These are phyloP conservation scores for Artemisia annua DNA, from an alignment of 129 eudicot species.

Conservation along the genomic window DNA sequence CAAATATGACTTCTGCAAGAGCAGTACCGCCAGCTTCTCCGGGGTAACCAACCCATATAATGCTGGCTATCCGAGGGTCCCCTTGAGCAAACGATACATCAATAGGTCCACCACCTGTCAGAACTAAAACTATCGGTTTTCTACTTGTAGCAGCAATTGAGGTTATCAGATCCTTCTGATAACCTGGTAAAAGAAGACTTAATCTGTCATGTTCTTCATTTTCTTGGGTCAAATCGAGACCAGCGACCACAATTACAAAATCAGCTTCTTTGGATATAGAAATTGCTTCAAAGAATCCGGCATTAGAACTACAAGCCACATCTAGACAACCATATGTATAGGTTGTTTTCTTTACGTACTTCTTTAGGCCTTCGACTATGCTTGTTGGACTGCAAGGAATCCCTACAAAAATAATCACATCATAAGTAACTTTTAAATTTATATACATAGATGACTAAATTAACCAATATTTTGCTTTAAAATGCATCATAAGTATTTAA, in stretches of 20 bases:
- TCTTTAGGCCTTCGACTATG: slow-evolving; percentile 57
- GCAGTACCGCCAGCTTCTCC: slow-evolving; percentile 92
- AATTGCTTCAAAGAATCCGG: slow-evolving; percentile 54
- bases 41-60: slow-evolving; percentile 95
- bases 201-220: slow-evolving; percentile 83
- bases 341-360: slow-evolving; percentile 40
- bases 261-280: slow-evolving; percentile 69
- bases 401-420: slow-evolving; percentile 44
- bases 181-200: slow-evolving; percentile 91
- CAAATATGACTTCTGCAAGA: slow-evolving; percentile 77
- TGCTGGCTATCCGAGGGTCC: slow-evolving; percentile 62
- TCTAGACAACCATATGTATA: slow-evolving; percentile 70
- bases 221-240: slow-evolving; percentile 82
- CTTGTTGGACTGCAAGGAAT: slow-evolving; percentile 66
- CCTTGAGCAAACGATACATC: slow-evolving; percentile 78
- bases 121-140: slow-evolving; percentile 69
- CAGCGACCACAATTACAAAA: slow-evolving; percentile 69
- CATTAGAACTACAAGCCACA: slow-evolving; percentile 59
- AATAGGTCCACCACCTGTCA: slow-evolving; percentile 90
- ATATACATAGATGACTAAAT: neutral
- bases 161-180: slow-evolving; percentile 60
- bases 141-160: slow-evolving; percentile 57
- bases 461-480: too few relatives aligned
- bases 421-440: neutral
- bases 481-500: slow-evolving; percentile 4